Conservation (phyloP, 2,329 filamentous ascomycete genomes). For the Aspergillus sp. region DNA sequence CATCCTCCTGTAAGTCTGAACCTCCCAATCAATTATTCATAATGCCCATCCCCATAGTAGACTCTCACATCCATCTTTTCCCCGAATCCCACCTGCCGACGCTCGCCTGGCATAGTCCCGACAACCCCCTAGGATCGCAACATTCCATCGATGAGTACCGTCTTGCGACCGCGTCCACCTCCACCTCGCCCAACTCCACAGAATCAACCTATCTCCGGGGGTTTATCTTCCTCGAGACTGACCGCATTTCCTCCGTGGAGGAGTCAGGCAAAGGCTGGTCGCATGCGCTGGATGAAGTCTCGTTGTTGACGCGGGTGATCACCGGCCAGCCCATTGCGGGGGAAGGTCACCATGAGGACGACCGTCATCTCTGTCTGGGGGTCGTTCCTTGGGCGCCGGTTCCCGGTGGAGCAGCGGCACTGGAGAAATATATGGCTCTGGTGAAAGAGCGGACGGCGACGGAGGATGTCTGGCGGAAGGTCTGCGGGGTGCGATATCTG, state of each 20-base stretch:
- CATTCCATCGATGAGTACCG: slow-evolving; percentile 66
- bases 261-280: slow-evolving; percentile 59
- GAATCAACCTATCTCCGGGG: slow-evolving; percentile 54
- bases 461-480: slow-evolving; percentile 62
- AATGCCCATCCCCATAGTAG: slow-evolving; percentile 61
- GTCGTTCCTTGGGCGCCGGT: slow-evolving; percentile 87
- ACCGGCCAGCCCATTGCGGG: slow-evolving; percentile 56
- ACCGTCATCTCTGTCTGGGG: slow-evolving; percentile 61
- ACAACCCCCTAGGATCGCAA: slow-evolving; percentile 60
- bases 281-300: slow-evolving; percentile 69
- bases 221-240: slow-evolving; percentile 81
- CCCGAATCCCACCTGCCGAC: slow-evolving; percentile 64
- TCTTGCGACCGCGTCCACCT: slow-evolving; percentile 39
- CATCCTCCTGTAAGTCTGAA: background rate
- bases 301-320: slow-evolving; percentile 65
- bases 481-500: slow-evolving; percentile 80
- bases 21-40: background rate
- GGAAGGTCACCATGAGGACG: slow-evolving; percentile 57
- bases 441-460: slow-evolving; percentile 57
- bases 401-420: slow-evolving; percentile 57
- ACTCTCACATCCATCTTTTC: slow-evolving; percentile 90
- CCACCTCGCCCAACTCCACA: slow-evolving; percentile 24
- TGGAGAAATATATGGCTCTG: slow-evolving; percentile 64
- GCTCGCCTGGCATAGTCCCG: slow-evolving; percentile 67
- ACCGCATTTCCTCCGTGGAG: slow-evolving; percentile 64